Conservation (phyloP, 768 basidiomycete genomes). For the Russula virescens region DNA sequence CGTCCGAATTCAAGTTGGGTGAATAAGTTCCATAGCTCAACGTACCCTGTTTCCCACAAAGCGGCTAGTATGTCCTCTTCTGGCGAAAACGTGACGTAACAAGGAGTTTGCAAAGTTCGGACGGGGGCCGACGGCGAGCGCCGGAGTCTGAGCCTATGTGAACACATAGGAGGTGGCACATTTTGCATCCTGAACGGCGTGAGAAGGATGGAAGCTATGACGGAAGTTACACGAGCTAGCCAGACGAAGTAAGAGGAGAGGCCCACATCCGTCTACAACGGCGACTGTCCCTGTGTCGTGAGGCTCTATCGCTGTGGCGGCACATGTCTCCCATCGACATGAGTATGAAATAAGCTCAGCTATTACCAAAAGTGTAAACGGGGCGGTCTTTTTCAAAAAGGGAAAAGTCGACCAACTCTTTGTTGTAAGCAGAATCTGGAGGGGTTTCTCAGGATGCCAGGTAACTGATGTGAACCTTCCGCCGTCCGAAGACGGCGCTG, state of each 20-base stretch:
- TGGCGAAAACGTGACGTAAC: constrained; percentile 57
- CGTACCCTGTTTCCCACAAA: constrained; percentile 62
- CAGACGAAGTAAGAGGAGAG: neutral
- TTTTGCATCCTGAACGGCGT: constrained; percentile 94
- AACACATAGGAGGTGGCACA: constrained; percentile 97
- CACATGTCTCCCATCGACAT: constrained; percentile 76
- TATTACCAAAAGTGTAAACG: constrained; percentile 26
- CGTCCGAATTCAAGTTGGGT: constrained; percentile 55
- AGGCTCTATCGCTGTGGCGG: constrained; percentile 53
- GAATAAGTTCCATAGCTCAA: constrained; percentile 65
- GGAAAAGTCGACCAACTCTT: constrained; percentile 41
- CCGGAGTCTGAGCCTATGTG: constrained; percentile 40
- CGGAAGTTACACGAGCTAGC: neutral
- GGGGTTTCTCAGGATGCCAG: constrained; percentile 85
- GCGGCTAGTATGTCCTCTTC: constrained; percentile 53
- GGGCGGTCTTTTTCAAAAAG: neutral
- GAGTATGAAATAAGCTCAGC: constrained; percentile 51
- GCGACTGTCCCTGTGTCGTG: constrained; percentile 79
- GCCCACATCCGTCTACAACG: constrained; percentile 83
- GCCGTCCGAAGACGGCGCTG: constrained; percentile 35
- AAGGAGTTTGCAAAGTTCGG: constrained; percentile 58
- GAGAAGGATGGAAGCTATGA: constrained; percentile 63
- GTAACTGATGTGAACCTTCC: constrained; percentile 62
- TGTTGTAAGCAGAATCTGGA: constrained; percentile 62
- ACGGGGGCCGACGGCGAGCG: constrained; percentile 26